Evolutionary conservation across 768 basidiomycete species (phyloP).

Genomic region (Collybia sp.): DNA sequence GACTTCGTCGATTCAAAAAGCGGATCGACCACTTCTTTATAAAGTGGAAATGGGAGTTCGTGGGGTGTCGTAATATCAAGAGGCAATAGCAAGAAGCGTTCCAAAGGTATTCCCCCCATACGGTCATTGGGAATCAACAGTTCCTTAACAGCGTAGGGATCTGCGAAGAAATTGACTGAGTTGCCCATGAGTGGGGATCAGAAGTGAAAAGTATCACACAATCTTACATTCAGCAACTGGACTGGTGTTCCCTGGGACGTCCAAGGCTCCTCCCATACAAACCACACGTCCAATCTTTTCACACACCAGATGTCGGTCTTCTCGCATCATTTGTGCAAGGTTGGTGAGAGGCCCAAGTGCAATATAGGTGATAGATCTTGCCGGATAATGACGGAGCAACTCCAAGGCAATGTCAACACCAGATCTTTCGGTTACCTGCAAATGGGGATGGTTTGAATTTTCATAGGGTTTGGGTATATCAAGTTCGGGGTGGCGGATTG

Average conservation of each 20-base stretch:
- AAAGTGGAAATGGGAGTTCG: constrained; percentile 67
- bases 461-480: constrained; percentile 21
- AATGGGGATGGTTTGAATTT: constrained; percentile 31
- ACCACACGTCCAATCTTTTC: constrained; percentile 69
- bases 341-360: constrained; percentile 78
- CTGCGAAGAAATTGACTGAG: constrained; percentile 82
- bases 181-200: constrained; percentile 1
- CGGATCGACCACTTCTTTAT: constrained; percentile 57
- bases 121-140: constrained; percentile 43
- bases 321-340: constrained; percentile 60
- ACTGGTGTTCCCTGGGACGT: constrained; percentile 84
- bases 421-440: constrained; percentile 39
- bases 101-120: constrained; percentile 48
- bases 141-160: constrained; percentile 78
- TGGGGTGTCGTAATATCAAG: constrained; percentile 83
- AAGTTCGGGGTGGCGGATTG: constrained; percentile 62
- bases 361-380: constrained; percentile 63
- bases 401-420: constrained; percentile 51
- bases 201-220: background rate
- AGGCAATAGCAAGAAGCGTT: constrained; percentile 66
- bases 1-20: constrained; percentile 41
- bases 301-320: constrained; percentile 47
- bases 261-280: constrained; percentile 92
- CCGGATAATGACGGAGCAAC: constrained; percentile 45
- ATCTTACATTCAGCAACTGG: constrained; percentile 79